Base-by-base conservation (phyloP, 2,329 filamentous ascomycete species). In the Zymoseptoria passerinii region DNA sequence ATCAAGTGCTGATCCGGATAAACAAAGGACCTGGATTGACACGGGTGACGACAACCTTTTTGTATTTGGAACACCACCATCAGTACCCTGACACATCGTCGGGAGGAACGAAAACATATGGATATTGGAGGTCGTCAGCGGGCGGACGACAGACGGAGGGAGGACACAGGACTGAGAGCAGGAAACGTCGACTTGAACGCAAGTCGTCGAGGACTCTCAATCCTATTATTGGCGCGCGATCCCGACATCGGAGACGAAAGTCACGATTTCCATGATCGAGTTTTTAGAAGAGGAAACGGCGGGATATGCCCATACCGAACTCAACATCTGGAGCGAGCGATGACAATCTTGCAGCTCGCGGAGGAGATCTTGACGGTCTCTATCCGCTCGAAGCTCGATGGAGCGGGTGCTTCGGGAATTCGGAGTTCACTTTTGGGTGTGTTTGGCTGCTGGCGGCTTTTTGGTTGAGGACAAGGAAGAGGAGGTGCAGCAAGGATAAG, bases 311-410 rank as follows among this genome's bases (percentile, higher is more conserved):
- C 13, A 44, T 5, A 44, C 35, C 10, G 35, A 44, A 44, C 16
- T 16, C 5, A 44, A 44, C 6, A 16, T 13, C 35, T 44, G 35
- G 13, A 44, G 35, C 35, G 16, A 16, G 35, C 62, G 67, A 70
- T 68, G 67, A 70, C 65, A 64, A 65, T 69, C 67, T 68, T 65
- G 67, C 16, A 70, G 67, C 67, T 70, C 67, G 62, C 65, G 61
- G 53, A 58, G 52, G 23, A 53, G 53, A 56, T 51, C 60, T 44
- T 13, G 35, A 16, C n/a, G 35, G 35, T 13, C 13, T 44, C 35
- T 44, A 16, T 44, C 10, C 35, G 35, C 60, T 66, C 35, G 58
- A 57, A 66, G 67, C 61, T 67, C 64, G 67, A 70, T 68, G 62
- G 67, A 70, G 67, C 66, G 4, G 4, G 13, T 44, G 35, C 4